These are phyloP conservation scores for Dendrocalamus sinicus DNA, from an alignment of 176 grass and related monocot genomes.

Conservation along the genomic window DNA sequence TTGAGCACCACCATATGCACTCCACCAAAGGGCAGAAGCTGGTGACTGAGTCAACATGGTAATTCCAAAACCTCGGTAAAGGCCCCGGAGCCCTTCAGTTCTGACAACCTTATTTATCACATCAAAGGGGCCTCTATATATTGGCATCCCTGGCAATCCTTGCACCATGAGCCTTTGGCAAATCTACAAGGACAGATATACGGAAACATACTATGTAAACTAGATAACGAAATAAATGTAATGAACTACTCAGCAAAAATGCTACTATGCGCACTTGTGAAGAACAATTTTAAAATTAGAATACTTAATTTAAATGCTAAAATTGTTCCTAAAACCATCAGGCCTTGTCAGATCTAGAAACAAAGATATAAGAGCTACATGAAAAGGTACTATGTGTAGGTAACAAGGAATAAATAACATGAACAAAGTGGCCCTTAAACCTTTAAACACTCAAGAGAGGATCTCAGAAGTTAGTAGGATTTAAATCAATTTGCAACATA, in stretches of 20 bases:
- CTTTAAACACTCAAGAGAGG: not conserved
- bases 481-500: slow-evolving; percentile 11
- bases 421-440: not conserved
- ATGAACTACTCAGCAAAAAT: slow-evolving; percentile 6
- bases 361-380: slow-evolving; percentile 19
- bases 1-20: slow-evolving; percentile 83
- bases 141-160: slow-evolving; percentile 81
- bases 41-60: slow-evolving; percentile 85
- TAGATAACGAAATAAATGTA: slow-evolving; percentile 12
- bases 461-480: not conserved
- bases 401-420: not conserved
- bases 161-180: slow-evolving; percentile 96
- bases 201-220: slow-evolving; percentile 20
- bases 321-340: not conserved
- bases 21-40: slow-evolving; percentile 99
- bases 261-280: not conserved
- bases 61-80: slow-evolving; percentile 95
- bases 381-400: not conserved
- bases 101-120: slow-evolving; percentile 78
- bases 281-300: slow-evolving; percentile 5
- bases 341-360: not conserved
- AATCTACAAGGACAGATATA: slow-evolving; percentile 56
- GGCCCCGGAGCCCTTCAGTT: slow-evolving; percentile 72
- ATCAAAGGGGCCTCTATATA: slow-evolving; percentile 75
- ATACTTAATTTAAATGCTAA: not conserved